Percentiles rank a stretch among this genome's conserved stretches.
phyloP scores from a whole-genome alignment of 208 protist genomes.

The Crithidia expoeki region DNA sequence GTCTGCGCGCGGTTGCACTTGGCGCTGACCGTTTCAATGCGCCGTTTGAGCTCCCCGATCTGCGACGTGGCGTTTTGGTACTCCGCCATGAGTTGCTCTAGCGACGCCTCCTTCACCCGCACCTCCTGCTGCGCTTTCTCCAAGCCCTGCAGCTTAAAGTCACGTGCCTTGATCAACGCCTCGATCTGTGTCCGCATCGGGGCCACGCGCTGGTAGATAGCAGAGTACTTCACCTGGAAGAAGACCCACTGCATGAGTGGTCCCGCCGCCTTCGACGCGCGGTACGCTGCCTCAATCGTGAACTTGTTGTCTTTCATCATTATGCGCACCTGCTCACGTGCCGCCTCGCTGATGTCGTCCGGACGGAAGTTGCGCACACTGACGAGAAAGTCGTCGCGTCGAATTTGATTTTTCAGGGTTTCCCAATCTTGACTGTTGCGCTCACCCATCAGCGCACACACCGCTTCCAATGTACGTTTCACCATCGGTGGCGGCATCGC shows the following conservation, averaged over 20 bases:
- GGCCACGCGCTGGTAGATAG: constrained; percentile 91
- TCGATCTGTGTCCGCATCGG: constrained; percentile 95
- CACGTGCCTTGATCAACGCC: constrained; percentile 80
- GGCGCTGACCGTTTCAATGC: constrained; percentile 78
- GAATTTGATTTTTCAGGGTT: constrained; percentile 92
- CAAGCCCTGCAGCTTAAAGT: constrained; percentile 59
- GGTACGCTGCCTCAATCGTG: constrained; percentile 94
- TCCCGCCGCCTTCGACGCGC: constrained; percentile 96
- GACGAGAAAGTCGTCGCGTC: constrained; percentile 94
- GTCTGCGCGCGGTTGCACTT: constrained; percentile 94
- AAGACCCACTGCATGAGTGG: constrained; percentile 97
- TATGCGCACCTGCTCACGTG: constrained; percentile 51
- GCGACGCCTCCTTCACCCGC: constrained; percentile 79
- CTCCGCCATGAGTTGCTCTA: constrained; percentile 91
- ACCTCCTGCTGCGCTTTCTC: constrained; percentile 81
- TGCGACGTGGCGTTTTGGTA: constrained; percentile 96
- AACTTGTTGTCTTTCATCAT: constrained; percentile 94
- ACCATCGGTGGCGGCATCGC: constrained; percentile 96
- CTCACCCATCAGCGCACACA: constrained; percentile 88
- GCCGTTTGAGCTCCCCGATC: constrained; percentile 90
- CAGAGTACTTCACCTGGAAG: constrained; percentile 95
- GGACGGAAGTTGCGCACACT: constrained; percentile 96
- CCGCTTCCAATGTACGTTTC: constrained; percentile 94
- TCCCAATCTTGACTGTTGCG: constrained; percentile 92
- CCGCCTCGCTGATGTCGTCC: constrained; percentile 71